phyloP scores from a whole-genome alignment of 1,139 yeast genomes.

The Yamadazyma aaseri region DNA sequence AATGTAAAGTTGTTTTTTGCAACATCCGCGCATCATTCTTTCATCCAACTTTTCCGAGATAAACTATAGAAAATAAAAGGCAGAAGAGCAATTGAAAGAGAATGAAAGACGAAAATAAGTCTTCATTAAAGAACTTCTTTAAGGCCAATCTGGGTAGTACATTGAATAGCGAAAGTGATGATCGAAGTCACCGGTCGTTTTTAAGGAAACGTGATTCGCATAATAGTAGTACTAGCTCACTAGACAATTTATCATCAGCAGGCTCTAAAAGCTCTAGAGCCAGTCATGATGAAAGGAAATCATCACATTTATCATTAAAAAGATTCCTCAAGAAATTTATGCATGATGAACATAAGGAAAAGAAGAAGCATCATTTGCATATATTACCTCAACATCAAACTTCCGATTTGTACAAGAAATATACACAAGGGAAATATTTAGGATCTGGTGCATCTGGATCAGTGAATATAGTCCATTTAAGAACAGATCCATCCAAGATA shows the following conservation, averaged over 20 bases:
- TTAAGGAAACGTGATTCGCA: slow-evolving; percentile 15
- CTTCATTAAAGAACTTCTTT: slow-evolving; percentile 13
- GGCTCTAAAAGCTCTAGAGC: slow-evolving; percentile 7
- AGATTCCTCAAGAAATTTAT: slow-evolving; percentile 41
- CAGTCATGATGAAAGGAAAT: slow-evolving; percentile 5
- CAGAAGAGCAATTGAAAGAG: slow-evolving; percentile 1
- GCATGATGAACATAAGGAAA: slow-evolving; percentile 18
- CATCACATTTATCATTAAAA: slow-evolving; percentile 32
- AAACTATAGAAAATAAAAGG: no score
- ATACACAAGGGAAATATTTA: slow-evolving; percentile 57
- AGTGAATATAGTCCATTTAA: slow-evolving; percentile 56
- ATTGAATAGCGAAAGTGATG: slow-evolving; percentile 23
- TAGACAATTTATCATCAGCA: slow-evolving; percentile 11
- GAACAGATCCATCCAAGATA: slow-evolving; percentile 42
- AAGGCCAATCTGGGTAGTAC: slow-evolving; percentile 10
- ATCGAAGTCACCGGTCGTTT: slow-evolving; percentile 20
- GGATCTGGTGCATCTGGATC: slow-evolving; percentile 84
- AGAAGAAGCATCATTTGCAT: slow-evolving; percentile 10
- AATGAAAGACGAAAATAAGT: slow-evolving; percentile 11
- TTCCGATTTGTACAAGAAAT: slow-evolving; percentile 39
- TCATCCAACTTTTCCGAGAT: no score
- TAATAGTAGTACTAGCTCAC: slow-evolving; percentile 12
- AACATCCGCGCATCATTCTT: no score
- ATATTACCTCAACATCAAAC: slow-evolving; percentile 18
- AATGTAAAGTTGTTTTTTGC: no score